Base-by-base conservation (phyloP, 139 green algal species). In the Chlamydomonas sp. region DNA sequence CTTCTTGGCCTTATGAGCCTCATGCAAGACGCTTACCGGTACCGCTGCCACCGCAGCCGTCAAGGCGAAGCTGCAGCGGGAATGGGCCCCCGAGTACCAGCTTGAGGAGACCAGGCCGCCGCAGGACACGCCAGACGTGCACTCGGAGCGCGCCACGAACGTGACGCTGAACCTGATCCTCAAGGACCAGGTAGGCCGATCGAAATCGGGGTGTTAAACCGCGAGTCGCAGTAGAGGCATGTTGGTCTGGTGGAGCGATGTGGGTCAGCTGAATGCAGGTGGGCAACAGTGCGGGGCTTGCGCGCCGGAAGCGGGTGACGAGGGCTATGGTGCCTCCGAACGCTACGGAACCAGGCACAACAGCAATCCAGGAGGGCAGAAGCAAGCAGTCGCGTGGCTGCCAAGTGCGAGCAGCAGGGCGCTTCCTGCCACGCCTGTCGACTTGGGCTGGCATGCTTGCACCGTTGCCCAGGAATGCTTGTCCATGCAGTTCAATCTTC, bases 151-250 rank as follows among this genome's bases (percentile, higher is more conserved):
- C 2, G 87, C 91, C 4, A 94, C 91, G 1, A 90, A 93, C 60
- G 89, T 93, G 68, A 94, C 91, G 12, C 85, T 94, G n/a, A n/a
- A 57, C 71, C 90, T 92, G 91, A 84, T 94, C n/a, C 83, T 92
- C 1, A 85, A 92, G 57, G 78, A 92, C n/a, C 77, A 91, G 67
- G 67, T 73, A 15, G 9, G 64, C 64, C 12, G 9, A 12, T 69
- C 8, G 9, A 12, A 12, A 9, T 69, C 31, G 68, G 68, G 16
- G 68, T n/a, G 17, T 75, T 16, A 17, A 17, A n/a, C 68, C 17
- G 68, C 16, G 68, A 75, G 16, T 75, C 68, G 17, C 68, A 17
- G 68, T 75, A n/a, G 17, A 17, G 68, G 16, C 17, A 75, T 16
- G 68, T 75, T 75, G 17, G 17, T 75, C 17, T 75, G 68, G 68